A percentile compares a stretch with the other conserved stretches of the same genome.
Evolutionary conservation across 371 early-diverging fungal genomes (phyloP).

Genomic region (Polyrhizophydium stewartii): DNA sequence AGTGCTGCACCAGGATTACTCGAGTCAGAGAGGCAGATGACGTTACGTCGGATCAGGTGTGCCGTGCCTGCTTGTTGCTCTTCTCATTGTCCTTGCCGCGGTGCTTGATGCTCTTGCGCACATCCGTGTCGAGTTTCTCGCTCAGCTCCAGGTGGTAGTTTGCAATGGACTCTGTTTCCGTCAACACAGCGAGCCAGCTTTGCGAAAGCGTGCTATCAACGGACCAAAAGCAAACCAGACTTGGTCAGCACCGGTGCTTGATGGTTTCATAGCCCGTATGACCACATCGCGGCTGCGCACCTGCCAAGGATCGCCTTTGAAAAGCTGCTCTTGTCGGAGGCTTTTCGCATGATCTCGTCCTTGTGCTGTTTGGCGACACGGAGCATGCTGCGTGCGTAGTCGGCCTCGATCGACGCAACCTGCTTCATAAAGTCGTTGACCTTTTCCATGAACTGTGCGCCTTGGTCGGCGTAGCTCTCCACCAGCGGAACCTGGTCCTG

Average conservation of each 20-base stretch:
- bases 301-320: slow-evolving; percentile 30
- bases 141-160: slow-evolving; percentile 14
- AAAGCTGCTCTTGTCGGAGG: slow-evolving; percentile 10
- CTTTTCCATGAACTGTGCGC: slow-evolving; percentile 24
- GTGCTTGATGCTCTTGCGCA: slow-evolving; percentile 29
- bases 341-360: slow-evolving; percentile 24
- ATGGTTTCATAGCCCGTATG: not conserved
- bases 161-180: slow-evolving; percentile 30
- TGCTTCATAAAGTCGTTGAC: slow-evolving; percentile 39
- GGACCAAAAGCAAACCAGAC: no score
- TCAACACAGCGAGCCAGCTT: slow-evolving; percentile 31
- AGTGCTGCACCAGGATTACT: slow-evolving; percentile 21
- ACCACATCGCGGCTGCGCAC: no score
- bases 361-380: slow-evolving; percentile 29
- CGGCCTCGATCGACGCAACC: slow-evolving; percentile 31
- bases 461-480: slow-evolving; percentile 25
- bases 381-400: slow-evolving; percentile 25
- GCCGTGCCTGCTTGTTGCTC: slow-evolving; percentile 25
- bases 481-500: slow-evolving; percentile 38
- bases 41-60: no score
- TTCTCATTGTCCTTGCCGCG: slow-evolving; percentile 34
- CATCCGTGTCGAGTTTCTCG: slow-evolving; percentile 28
- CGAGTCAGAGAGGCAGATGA: no score
- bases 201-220: slow-evolving; percentile 23
- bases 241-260: no score